Evolutionary conservation across 2,329 filamentous ascomycete genomes (phyloP).

Genomic region (Aspergillus niger): DNA sequence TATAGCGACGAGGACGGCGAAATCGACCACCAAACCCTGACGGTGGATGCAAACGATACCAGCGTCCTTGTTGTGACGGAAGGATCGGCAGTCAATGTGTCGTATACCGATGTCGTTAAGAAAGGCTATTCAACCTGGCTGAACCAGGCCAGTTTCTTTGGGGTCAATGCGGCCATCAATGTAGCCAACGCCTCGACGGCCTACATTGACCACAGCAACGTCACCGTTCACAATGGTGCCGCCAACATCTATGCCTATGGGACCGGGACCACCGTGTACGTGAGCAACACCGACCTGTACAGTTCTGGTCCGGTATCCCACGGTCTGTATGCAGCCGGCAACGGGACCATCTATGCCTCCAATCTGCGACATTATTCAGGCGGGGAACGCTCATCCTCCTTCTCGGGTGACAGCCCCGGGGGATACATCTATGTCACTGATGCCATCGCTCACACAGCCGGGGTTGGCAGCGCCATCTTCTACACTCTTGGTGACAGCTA

Average conservation of each 20-base stretch:
- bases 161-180: conserved; percentile 35
- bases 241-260: conserved; percentile 38
- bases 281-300: conserved; percentile 33
- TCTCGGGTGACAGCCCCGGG: conserved; percentile 34
- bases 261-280: conserved; percentile 28
- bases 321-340: conserved; percentile 36
- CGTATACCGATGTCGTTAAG: conserved; percentile 31
- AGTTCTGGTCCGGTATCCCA: conserved; percentile 35
- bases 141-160: conserved; percentile 33
- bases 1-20: conserved; percentile 8
- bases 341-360: conserved; percentile 29
- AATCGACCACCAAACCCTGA: conserved; percentile 15
- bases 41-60: conserved; percentile 21
- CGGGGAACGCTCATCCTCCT: conserved; percentile 34
- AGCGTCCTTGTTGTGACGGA: conserved; percentile 20
- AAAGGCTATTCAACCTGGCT: conserved; percentile 33
- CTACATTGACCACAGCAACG: conserved; percentile 30
- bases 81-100: conserved; percentile 21
- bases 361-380: conserved; percentile 34
- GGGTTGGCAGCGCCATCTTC: conserved; percentile 36
- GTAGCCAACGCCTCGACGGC: conserved; percentile 33
- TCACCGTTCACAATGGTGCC: conserved; percentile 39
- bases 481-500: conserved; percentile 34
- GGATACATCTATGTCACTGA: conserved; percentile 33
- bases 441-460: conserved; percentile 31